Conservation (phyloP, 2,329 filamentous ascomycete genomes). For the Scedosporium boydii region DNA sequence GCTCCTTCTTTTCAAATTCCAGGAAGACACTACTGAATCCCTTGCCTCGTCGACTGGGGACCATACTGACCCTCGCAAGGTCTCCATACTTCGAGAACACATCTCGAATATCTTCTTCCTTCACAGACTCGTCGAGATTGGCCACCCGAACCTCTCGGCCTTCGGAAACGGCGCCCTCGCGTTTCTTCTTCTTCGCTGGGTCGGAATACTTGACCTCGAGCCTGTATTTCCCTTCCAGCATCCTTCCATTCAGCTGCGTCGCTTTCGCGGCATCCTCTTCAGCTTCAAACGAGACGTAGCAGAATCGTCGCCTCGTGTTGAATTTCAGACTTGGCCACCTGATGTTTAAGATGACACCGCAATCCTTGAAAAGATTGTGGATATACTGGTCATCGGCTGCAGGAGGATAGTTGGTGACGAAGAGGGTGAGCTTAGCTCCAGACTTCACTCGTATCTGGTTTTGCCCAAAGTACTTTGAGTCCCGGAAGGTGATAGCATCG, state of each 20-base stretch:
- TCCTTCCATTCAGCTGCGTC: slow-evolving; percentile 59
- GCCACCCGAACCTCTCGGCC: slow-evolving; percentile 76
- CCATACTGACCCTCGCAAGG: slow-evolving; percentile 63
- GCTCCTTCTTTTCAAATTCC: slow-evolving; percentile 61
- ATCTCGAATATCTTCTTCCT: slow-evolving; percentile 59
- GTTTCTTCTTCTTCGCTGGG: slow-evolving; percentile 65
- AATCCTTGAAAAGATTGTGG: slow-evolving; percentile 58
- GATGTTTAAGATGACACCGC: slow-evolving; percentile 74
- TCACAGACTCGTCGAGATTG: slow-evolving; percentile 52
- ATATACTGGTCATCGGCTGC: slow-evolving; percentile 63
- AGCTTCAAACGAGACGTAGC: slow-evolving; percentile 83
- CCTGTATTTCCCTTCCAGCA: slow-evolving; percentile 58
- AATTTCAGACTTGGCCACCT: slow-evolving; percentile 87
- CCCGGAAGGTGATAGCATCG: slow-evolving; percentile 72
- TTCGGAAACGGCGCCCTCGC: slow-evolving; percentile 74
- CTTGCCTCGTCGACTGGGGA: slow-evolving; percentile 42
- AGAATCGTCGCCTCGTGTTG: slow-evolving; percentile 84
- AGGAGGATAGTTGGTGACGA: slow-evolving; percentile 82
- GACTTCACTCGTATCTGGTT: slow-evolving; percentile 64
- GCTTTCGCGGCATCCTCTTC: slow-evolving; percentile 60
- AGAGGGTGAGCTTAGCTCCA: slow-evolving; percentile 73
- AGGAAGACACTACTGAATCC: slow-evolving; percentile 75
- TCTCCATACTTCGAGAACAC: slow-evolving; percentile 68
- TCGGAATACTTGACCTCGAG: slow-evolving; percentile 78
- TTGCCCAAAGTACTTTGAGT: slow-evolving; percentile 70